Base-by-base conservation (phyloP, 2,329 filamentous ascomycete species). In the Dactylellina parvicollis region DNA sequence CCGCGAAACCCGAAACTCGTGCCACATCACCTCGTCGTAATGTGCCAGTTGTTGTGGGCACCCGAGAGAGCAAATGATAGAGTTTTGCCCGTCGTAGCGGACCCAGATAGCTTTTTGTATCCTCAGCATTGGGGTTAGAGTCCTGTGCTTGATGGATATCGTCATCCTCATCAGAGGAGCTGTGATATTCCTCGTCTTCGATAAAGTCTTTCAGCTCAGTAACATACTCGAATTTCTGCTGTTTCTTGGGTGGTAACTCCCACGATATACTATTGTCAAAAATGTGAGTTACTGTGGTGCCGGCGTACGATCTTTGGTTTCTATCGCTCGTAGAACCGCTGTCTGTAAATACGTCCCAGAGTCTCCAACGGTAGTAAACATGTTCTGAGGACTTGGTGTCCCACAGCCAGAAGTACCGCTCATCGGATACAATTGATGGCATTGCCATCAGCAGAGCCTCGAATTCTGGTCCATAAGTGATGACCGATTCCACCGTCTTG, bases 391-490 rank as follows among this genome's bases (percentile, higher is more conserved):
- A 93, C 76, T 89, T 86, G 18, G 92, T 86, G 80, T 98, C 90
- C 89, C 92, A 99, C 3, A 99, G 84, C 91, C 93, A 99, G 0
- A 92, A 90, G 88, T 94, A 98, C 76, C 90, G 92, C 80, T 96
- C 91, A 71, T 96, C 91, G 40, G 85, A 86, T 79, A 96, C 92
- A 0, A 98, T 90, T 61, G 92, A 88, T 0, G 90, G 87, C 16
- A 91, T 85, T 54, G 89, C 90, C 95, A 98, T 98, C 4, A 99
- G 85, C 1, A 96, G 83, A 3, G 93, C 92, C 81, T 99, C 95
- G 73, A 96, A 96, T 78, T 95, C 92, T 0, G 91, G 88, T 0
- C 93, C 92, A 76, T 95, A 88, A 20, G 88, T 87, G 7, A 97
- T 83, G 0, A 98, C 84, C 1, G 86, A 86, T 78, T 98, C 94